These are phyloP conservation scores for Eucalyptus virginea DNA, from an alignment of 345 rosid genomes.

Conservation along the genomic window DNA sequence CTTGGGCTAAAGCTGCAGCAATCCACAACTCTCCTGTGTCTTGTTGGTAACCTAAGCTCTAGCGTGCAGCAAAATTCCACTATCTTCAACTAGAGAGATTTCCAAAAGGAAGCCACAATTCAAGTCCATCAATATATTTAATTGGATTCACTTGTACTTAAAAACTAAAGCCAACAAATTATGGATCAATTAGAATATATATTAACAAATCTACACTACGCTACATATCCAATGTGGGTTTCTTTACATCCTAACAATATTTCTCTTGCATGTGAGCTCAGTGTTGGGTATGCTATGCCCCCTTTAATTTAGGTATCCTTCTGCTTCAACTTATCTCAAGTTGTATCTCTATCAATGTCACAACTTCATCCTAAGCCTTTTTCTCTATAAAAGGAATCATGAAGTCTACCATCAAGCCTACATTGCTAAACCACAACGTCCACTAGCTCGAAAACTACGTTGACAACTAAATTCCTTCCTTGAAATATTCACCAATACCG, in stretches of 20 bases:
- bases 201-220: accelerated
- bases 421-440: too few relatives aligned
- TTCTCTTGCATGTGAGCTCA: accelerated
- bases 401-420: too few relatives aligned
- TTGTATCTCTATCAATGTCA: too few relatives aligned
- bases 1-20: accelerated
- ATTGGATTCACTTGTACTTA: accelerated
- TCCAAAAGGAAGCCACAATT: too few relatives aligned
- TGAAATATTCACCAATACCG: accelerated
- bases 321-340: accelerated
- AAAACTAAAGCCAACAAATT: accelerated
- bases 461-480: too few relatives aligned
- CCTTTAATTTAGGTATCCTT: too few relatives aligned
- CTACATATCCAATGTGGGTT: accelerated
- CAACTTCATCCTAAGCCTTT: too few relatives aligned
- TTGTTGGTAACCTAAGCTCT: accelerated
- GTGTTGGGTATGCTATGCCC: accelerated
- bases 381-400: too few relatives aligned
- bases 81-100: accelerated
- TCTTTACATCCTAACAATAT: too few relatives aligned
- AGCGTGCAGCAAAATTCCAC: accelerated
- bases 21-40: accelerated
- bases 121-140: accelerated
- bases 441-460: too few relatives aligned
- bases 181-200: accelerated